These are phyloP conservation scores for Botryosphaeria dothidea DNA, from an alignment of 2,329 filamentous ascomycete genomes.

Conservation along the genomic window DNA sequence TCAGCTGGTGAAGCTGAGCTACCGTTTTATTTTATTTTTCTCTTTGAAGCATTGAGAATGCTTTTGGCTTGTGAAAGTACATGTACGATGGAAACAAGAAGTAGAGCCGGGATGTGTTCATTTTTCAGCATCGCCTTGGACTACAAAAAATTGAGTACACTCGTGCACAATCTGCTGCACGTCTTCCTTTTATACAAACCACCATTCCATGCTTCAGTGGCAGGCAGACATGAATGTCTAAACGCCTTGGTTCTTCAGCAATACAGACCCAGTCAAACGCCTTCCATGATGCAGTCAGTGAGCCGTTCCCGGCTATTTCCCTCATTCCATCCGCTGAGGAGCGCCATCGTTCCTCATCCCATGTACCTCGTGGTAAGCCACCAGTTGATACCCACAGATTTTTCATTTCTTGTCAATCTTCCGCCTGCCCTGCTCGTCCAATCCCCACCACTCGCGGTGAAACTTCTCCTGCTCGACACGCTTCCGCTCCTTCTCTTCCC, in stretches of 20 bases:
- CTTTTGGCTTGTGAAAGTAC: not conserved
- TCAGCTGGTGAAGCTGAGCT: not conserved
- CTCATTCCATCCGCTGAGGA: not conserved
- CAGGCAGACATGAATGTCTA: not conserved
- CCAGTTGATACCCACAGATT: no score
- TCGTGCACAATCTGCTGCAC: not conserved
- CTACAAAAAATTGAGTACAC: not conserved
- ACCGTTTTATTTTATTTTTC: no score
- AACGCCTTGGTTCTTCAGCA: constrained; percentile 4
- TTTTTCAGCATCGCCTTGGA: not conserved
- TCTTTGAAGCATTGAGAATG: not conserved
- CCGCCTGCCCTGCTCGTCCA: constrained; percentile 40
- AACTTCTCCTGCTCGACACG: constrained; percentile 46
- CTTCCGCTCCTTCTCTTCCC: constrained; percentile 57
- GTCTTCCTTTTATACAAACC: not conserved
- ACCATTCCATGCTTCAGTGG: not conserved
- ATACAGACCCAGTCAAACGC: constrained; percentile 2
- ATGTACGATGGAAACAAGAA: not conserved
- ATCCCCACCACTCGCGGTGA: constrained; percentile 54
- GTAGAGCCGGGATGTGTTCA: not conserved
- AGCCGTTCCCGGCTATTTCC: not conserved
- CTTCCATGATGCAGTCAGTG: not conserved
- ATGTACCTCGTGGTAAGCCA: no score
- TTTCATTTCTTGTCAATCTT: constrained; percentile 13
- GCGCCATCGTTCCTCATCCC: no score